Evolutionary conservation across 2,329 filamentous ascomycete genomes (phyloP).

Genomic region (Talaromyces sp.): DNA sequence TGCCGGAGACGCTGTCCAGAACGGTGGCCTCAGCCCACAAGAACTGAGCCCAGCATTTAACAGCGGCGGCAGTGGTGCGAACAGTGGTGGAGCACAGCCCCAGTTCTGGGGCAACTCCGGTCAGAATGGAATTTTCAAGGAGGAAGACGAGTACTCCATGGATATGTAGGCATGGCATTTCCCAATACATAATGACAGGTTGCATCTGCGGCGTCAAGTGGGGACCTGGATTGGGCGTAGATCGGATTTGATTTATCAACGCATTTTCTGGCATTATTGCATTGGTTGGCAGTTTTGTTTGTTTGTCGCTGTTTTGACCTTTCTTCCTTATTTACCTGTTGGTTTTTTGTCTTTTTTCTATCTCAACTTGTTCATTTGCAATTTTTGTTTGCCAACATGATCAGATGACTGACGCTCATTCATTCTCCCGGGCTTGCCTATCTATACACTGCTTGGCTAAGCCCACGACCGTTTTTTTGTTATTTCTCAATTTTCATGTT

Average conservation of each 20-base stretch:
- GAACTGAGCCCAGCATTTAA: conserved; percentile 64
- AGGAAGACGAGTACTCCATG: conserved; percentile 92
- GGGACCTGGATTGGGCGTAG: conserved; percentile 40
- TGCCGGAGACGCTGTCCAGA: conserved; percentile 67
- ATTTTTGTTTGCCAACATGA: not conserved
- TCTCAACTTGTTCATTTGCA: not conserved
- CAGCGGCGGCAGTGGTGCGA: conserved; percentile 62
- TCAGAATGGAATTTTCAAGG: conserved; percentile 69
- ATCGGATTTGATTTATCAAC: conserved; percentile 21
- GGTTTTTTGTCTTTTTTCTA: not conserved
- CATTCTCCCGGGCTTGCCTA: not conserved
- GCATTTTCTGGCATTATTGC: conserved; percentile 27
- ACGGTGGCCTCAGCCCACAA: conserved; percentile 44
- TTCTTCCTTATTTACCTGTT: not conserved
- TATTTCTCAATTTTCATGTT: conserved; percentile 11
- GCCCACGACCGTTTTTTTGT: conserved; percentile 11
- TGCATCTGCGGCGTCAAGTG: conserved; percentile 26
- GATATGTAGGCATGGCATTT: conserved; percentile 43
- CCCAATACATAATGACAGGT: conserved; percentile 11
- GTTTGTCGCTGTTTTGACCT: conserved; percentile 10
- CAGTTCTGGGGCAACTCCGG: conserved; percentile 49
- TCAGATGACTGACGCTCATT: not conserved
- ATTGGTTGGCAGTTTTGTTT: conserved; percentile 17
- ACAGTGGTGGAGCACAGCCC: conserved; percentile 42
- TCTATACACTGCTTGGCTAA: not conserved